Evolutionary conservation across 2,329 filamentous ascomycete genomes (phyloP).

Genomic region (Botryosphaeria dothidea): DNA sequence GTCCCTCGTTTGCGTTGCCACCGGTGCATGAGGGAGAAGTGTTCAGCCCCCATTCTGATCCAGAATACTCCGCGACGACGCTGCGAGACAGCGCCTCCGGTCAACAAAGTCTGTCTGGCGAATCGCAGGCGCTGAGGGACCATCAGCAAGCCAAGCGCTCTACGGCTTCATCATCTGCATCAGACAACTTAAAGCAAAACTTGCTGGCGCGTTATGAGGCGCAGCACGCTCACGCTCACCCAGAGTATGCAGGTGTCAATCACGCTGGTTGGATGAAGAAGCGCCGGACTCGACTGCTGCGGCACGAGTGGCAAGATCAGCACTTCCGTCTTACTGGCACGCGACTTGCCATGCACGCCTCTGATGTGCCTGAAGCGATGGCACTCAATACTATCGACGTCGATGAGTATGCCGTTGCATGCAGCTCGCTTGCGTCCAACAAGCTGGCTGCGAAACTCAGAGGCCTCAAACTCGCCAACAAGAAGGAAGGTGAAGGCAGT

Average conservation of each 20-base stretch:
- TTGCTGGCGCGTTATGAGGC: conserved; percentile 21
- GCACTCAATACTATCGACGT: conserved; percentile 81
- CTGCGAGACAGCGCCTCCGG: conserved; percentile 20
- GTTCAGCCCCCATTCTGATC: conserved; percentile 40
- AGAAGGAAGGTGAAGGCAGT: conserved; percentile 57
- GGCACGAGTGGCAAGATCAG: conserved; percentile 90
- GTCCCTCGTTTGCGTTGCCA: conserved; percentile 70
- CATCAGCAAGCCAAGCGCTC: conserved; percentile 3
- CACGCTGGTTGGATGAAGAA: conserved; percentile 93
- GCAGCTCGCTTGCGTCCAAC: conserved; percentile 73
- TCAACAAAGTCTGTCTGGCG: not conserved
- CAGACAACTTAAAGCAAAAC: conserved; percentile 17
- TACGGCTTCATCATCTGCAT: not conserved
- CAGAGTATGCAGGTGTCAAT: conserved; percentile 53
- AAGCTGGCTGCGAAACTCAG: conserved; percentile 90
- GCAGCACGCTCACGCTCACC: conserved; percentile 30
- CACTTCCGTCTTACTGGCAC: conserved; percentile 78
- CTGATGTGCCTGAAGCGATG: conserved; percentile 56
- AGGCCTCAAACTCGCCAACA: conserved; percentile 63
- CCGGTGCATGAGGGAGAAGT: conserved; percentile 66
- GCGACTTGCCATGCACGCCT: conserved; percentile 66
- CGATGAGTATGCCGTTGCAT: conserved; percentile 85
- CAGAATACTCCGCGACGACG: conserved; percentile 22
- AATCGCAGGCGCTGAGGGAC: conserved; percentile 16
- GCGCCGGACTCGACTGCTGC: conserved; percentile 83